Percentiles rank a stretch among this genome's conserved stretches.
phyloP scores from a whole-genome alignment of 441 rosid species.

The Monsonia emarginata region DNA sequence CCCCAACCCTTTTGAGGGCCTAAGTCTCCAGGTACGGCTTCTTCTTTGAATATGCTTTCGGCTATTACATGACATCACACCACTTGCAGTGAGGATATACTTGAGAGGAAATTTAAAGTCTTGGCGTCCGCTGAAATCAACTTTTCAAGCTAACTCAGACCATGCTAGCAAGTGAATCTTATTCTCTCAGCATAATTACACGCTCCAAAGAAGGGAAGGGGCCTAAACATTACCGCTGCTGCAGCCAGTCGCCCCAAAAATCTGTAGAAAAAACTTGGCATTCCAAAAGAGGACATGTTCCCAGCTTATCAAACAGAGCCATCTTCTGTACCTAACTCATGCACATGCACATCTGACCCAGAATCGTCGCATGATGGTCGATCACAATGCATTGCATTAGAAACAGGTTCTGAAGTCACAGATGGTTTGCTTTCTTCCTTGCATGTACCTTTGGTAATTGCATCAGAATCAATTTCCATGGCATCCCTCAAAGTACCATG shows the following conservation, averaged over 20 bases:
- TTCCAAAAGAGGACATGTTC: background rate
- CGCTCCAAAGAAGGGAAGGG: background rate
- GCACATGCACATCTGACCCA: background rate
- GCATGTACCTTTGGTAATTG: slow-evolving; percentile 7
- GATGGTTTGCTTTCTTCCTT: slow-evolving; percentile 5
- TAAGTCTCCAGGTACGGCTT: background rate
- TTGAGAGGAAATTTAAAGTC: background rate
- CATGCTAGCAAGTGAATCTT: background rate
- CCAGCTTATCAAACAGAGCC: background rate
- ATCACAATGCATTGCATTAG: slow-evolving; percentile 8
- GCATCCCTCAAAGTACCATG: background rate
- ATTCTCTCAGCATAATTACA: background rate
- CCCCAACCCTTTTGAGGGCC: background rate
- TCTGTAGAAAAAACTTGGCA: background rate
- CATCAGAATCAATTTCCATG: slow-evolving; percentile 12
- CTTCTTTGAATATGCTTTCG: background rate
- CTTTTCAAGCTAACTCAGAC: too few relatives aligned
- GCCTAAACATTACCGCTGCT: background rate
- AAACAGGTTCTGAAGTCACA: slow-evolving; percentile 7
- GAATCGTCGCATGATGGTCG: slow-evolving; percentile 9
- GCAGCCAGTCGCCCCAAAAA: background rate
- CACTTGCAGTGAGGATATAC: background rate
- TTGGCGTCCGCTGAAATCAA: too few relatives aligned
- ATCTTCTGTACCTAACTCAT: slow-evolving; percentile 11
- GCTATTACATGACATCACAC: background rate